phyloP scores from a whole-genome alignment of 306 rosid genomes.

The Cucumis cinereus region DNA sequence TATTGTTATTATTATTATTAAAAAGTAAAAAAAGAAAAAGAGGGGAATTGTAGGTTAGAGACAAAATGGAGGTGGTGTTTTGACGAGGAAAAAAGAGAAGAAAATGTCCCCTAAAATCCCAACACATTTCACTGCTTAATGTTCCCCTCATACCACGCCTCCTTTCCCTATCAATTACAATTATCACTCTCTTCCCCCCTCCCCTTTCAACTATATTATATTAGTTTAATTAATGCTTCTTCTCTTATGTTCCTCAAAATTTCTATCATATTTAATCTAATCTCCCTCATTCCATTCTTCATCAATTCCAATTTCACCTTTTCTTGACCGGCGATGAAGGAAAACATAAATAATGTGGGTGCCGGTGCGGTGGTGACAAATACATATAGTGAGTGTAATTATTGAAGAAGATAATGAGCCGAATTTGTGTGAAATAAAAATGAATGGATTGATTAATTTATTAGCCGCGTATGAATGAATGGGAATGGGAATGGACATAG shows the following conservation, averaged over 20 bases:
- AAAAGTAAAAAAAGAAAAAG: too few species aligned
- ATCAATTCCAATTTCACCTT: too few species aligned
- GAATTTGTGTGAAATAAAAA: not conserved
- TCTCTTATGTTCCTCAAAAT: not conserved
- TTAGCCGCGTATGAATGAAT: not conserved
- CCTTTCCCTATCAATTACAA: slow-evolving; percentile 16
- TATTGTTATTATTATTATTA: too few species aligned
- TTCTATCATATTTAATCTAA: not conserved
- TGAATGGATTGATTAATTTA: not conserved
- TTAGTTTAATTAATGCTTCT: not conserved
- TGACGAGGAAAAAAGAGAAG: slow-evolving; percentile 29
- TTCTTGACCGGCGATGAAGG: too few species aligned
- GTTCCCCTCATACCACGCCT: slow-evolving; percentile 51
- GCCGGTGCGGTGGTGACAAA: not conserved
- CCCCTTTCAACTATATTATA: not conserved
- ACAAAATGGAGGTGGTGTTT: slow-evolving; percentile 35
- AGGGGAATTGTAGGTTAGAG: slow-evolving; percentile 11
- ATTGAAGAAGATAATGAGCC: not conserved
- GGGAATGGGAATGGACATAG: not conserved
- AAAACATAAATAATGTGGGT: not conserved
- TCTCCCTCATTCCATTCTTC: slow-evolving; percentile 20
- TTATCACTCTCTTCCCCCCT: not conserved
- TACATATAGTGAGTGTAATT: not conserved
- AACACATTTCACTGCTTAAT: slow-evolving; percentile 31
- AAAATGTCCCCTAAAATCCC: slow-evolving; percentile 54